Percentiles rank a stretch among this genome's conserved stretches.
These are phyloP conservation scores for Cairneyella variabilis DNA, from an alignment of 495 filamentous ascomycete genomes.

Conservation along the genomic window DNA sequence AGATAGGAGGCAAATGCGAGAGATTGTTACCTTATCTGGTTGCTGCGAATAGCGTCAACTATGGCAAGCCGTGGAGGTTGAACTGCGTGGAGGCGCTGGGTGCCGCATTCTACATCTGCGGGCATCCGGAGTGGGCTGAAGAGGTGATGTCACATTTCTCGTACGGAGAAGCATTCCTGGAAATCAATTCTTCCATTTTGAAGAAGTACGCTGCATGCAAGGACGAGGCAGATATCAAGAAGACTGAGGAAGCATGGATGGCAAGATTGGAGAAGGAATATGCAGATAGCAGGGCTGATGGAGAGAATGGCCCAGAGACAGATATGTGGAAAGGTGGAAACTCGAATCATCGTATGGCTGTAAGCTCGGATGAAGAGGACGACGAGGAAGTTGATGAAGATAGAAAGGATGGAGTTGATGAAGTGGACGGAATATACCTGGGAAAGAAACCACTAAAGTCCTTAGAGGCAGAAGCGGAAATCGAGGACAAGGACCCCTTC, in stretches of 20 bases:
- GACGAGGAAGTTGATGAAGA: constrained; percentile 48
- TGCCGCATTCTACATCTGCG: constrained; percentile 88
- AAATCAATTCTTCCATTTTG: constrained; percentile 79
- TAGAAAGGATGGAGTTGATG: constrained; percentile 27
- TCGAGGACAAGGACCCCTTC: constrained; percentile 58
- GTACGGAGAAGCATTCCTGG: constrained; percentile 81
- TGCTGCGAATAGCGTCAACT: constrained; percentile 95
- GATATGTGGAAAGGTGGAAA: constrained; percentile 87
- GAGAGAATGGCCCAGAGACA: constrained; percentile 47
- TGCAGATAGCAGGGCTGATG: constrained; percentile 66
- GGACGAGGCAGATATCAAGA: constrained; percentile 84
- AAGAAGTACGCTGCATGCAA: constrained; percentile 81
- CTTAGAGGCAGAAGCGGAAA: constrained; percentile 37
- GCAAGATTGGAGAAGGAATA: constrained; percentile 88
- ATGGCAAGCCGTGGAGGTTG: constrained; percentile 87
- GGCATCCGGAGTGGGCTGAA: constrained; percentile 85
- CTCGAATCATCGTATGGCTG: constrained; percentile 59
- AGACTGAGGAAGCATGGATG: constrained; percentile 80
- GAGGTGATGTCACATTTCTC: constrained; percentile 77
- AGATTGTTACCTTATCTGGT: constrained; percentile 91
- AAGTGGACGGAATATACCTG: constrained; percentile 53
- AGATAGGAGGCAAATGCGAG: constrained; percentile 94
- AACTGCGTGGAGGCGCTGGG: constrained; percentile 96
- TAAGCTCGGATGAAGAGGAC: constrained; percentile 53
- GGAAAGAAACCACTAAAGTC: constrained; percentile 45